These are phyloP conservation scores for Hypoxylon intermedium DNA, from an alignment of 495 filamentous ascomycete genomes.

Conservation along the genomic window DNA sequence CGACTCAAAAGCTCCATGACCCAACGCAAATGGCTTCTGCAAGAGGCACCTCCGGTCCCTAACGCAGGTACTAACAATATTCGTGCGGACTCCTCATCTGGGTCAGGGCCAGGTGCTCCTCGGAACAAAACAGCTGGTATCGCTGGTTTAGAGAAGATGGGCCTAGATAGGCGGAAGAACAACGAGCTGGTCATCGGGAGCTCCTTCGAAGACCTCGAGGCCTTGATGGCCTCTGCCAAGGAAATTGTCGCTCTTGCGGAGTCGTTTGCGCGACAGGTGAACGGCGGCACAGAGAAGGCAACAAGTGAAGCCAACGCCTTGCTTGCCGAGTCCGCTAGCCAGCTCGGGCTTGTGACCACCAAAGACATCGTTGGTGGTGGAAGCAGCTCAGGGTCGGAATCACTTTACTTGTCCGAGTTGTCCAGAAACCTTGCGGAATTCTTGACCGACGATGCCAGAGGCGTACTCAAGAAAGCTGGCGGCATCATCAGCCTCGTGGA, in stretches of 20 bases:
- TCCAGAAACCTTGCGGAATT: conserved; percentile 92
- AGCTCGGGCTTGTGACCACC: conserved; percentile 86
- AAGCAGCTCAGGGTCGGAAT: conserved; percentile 52
- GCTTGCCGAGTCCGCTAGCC: conserved; percentile 81
- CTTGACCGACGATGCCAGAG: conserved; percentile 85
- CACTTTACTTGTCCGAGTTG: conserved; percentile 75
- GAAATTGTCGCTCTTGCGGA: conserved; percentile 94
- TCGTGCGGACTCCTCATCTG: conserved; percentile 52
- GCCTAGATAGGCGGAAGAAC: conserved; percentile 81
- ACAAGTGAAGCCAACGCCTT: conserved; percentile 73
- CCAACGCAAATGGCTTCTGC: conserved; percentile 95
- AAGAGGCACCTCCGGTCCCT: conserved; percentile 90
- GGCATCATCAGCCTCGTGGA: conserved; percentile 96
- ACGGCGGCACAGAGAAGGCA: conserved; percentile 58
- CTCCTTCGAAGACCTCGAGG: conserved; percentile 95
- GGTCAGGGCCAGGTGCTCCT: conserved; percentile 22
- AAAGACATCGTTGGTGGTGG: conserved; percentile 77
- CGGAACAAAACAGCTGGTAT: conserved; percentile 80
- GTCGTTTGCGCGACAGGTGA: conserved; percentile 75
- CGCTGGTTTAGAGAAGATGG: conserved; percentile 85
- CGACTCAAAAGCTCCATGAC: conserved; percentile 84
- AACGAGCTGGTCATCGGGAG: conserved; percentile 92
- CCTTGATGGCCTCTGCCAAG: conserved; percentile 95
- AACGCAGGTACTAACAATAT: conserved; percentile 71
- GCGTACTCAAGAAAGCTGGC: conserved; percentile 81